A percentile compares a stretch with the other conserved stretches of the same genome.
Conservation (phyloP, 257 asterid genomes). For the Ajuga chamaepitys region DNA sequence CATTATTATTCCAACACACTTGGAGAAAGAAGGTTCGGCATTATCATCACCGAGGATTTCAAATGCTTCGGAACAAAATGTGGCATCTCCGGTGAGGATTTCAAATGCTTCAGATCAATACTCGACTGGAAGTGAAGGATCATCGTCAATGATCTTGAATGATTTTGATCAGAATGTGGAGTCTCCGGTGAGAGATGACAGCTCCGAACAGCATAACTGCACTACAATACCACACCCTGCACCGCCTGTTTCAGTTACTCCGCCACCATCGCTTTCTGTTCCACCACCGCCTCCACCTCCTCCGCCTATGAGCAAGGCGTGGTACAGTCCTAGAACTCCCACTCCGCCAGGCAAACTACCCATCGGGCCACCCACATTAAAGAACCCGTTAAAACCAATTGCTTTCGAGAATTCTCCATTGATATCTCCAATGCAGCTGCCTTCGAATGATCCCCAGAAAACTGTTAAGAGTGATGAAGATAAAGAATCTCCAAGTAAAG, state of each 20-base stretch:
- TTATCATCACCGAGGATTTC: slow-evolving; percentile 32
- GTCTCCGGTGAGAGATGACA: slow-evolving; percentile 15
- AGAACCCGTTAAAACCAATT: slow-evolving; percentile 42
- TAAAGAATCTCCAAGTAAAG: slow-evolving; percentile 9
- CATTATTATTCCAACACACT: slow-evolving; percentile 1
- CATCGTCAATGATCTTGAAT: slow-evolving; percentile 27
- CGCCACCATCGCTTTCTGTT: slow-evolving; percentile 15
- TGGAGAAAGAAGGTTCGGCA: background rate
- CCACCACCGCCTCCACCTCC: slow-evolving; percentile 40
- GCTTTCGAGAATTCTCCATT: slow-evolving; percentile 29
- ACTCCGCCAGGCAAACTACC: slow-evolving; percentile 35
- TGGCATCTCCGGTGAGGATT: slow-evolving; percentile 12
- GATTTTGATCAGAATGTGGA: slow-evolving; percentile 23
- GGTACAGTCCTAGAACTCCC: slow-evolving; percentile 65
- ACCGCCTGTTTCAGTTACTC: slow-evolving; percentile 4
- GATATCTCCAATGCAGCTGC: slow-evolving; percentile 55
- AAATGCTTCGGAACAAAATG: slow-evolving; percentile 15
- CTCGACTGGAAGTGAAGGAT: slow-evolving; percentile 33
- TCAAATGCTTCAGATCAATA: slow-evolving; percentile 21
- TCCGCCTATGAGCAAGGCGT: slow-evolving; percentile 30
- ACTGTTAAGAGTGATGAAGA: slow-evolving; percentile 18
- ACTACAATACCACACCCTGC: slow-evolving; percentile 28
- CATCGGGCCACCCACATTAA: slow-evolving; percentile 36
- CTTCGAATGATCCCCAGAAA: slow-evolving; percentile 29
- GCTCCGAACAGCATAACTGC: slow-evolving; percentile 15